Percentiles rank a stretch among this genome's conserved stretches.
Evolutionary conservation across 2,329 filamentous ascomycete genomes (phyloP).

Genomic region (Penicillium sp.): DNA sequence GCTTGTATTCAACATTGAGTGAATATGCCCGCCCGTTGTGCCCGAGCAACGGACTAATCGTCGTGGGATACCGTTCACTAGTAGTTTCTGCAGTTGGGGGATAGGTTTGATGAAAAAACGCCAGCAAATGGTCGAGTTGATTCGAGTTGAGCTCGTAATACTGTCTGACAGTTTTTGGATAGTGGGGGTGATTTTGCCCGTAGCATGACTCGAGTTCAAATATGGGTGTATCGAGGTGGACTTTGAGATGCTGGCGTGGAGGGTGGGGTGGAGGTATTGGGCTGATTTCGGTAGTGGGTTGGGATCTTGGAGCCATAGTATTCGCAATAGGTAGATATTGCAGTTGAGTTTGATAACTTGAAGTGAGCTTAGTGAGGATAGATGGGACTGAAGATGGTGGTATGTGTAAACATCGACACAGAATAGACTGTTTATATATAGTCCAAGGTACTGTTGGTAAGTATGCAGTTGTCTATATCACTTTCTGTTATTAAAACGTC

Average conservation of each 20-base stretch:
- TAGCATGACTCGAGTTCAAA: background rate
- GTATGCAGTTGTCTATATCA: background rate
- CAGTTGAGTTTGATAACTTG: background rate
- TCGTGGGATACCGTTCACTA: background rate
- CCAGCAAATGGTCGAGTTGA: background rate
- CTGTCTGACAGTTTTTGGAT: background rate
- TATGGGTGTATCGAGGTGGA: background rate
- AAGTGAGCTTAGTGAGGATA: background rate
- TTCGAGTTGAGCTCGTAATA: background rate
- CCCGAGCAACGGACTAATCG: background rate
- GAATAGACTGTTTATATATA: background rate
- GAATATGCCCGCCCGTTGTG: background rate
- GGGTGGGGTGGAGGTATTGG: background rate
- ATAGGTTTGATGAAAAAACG: background rate
- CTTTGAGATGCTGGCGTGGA: background rate
- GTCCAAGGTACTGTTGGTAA: background rate
- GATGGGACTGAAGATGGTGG: background rate
- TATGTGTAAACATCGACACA: background rate
- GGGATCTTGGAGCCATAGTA: background rate
- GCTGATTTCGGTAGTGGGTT: background rate
- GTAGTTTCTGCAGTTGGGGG: background rate
- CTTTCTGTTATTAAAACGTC: background rate
- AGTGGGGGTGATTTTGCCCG: background rate
- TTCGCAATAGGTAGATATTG: background rate
- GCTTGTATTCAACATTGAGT: background rate